Evolutionary conservation across 352 stramenopile genomes (phyloP).

Genomic region (Globisporangium barbulae): DNA sequence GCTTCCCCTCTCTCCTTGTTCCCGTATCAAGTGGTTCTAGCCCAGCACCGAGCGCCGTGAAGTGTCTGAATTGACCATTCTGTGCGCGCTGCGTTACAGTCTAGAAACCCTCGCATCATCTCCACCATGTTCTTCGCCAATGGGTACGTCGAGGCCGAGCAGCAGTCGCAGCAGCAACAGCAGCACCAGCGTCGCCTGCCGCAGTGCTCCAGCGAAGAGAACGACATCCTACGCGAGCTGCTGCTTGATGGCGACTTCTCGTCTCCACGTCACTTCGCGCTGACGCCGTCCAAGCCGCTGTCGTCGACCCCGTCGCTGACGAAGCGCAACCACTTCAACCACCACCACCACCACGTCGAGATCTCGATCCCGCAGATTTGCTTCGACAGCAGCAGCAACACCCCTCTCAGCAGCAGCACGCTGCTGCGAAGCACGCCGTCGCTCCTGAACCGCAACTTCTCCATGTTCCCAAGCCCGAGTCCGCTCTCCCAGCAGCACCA

Average conservation of each 20-base stretch:
- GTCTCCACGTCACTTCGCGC: slow-evolving; percentile 52
- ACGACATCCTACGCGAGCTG: slow-evolving; percentile 72
- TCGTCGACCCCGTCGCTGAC: slow-evolving; percentile 22
- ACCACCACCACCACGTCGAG: slow-evolving; percentile 47
- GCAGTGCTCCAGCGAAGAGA: slow-evolving; percentile 50
- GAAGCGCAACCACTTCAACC: slow-evolving; percentile 50
- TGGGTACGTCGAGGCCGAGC: slow-evolving; percentile 61
- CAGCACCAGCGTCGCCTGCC: slow-evolving; percentile 32
- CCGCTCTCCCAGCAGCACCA: slow-evolving; percentile 31
- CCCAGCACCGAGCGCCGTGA: not conserved
- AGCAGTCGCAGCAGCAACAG: slow-evolving; percentile 7
- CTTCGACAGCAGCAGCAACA: slow-evolving; percentile 37
- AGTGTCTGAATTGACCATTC: slow-evolving; percentile 16
- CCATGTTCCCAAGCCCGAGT: slow-evolving; percentile 32
- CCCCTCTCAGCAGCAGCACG: slow-evolving; percentile 26
- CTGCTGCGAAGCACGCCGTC: slow-evolving; percentile 55
- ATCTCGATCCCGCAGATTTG: slow-evolving; percentile 70
- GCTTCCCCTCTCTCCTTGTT: slow-evolving; percentile 14
- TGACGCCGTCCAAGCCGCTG: slow-evolving; percentile 43
- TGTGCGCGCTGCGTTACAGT: slow-evolving; percentile 8
- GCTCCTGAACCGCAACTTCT: slow-evolving; percentile 43
- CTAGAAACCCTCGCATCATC: slow-evolving; percentile 16
- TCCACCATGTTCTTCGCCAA: slow-evolving; percentile 68
- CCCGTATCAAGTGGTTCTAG: not conserved
- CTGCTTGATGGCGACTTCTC: slow-evolving; percentile 65